phyloP scores from a whole-genome alignment of 495 filamentous ascomycete genomes.

The Hypoxylon lenormandii region DNA sequence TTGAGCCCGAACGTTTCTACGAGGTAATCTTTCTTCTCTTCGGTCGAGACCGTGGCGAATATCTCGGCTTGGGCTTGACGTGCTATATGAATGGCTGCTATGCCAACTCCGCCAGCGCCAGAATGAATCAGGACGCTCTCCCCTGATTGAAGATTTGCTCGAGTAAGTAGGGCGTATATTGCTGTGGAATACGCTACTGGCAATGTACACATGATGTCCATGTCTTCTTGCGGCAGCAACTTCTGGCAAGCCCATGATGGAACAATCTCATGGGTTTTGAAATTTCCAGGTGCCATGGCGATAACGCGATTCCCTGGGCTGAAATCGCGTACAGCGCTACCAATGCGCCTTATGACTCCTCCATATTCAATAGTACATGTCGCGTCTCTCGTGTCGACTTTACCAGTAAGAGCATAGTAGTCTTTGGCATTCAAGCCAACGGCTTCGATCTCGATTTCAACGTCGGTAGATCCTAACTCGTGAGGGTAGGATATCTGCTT shows the following conservation, averaged over 20 bases:
- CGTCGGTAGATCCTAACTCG: constrained; percentile 42
- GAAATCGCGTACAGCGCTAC: constrained; percentile 55
- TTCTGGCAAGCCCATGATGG: constrained; percentile 39
- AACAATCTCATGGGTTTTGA: constrained; percentile 49
- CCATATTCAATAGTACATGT: constrained; percentile 60
- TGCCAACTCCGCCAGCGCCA: too few species aligned
- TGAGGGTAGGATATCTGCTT: neutral
- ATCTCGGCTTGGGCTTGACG: too few species aligned
- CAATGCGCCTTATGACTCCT: constrained; percentile 61
- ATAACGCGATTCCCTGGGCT: constrained; percentile 55
- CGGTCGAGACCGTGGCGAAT: too few species aligned
- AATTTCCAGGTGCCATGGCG: constrained; percentile 47
- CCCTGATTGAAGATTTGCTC: too few species aligned
- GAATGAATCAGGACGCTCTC: too few species aligned
- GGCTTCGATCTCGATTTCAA: constrained; percentile 62
- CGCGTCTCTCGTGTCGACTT: constrained; percentile 11
- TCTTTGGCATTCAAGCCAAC: constrained; percentile 47
- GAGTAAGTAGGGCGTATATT: too few species aligned
- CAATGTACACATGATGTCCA: too few species aligned
- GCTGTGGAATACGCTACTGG: too few species aligned
- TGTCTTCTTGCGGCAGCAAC: too few species aligned
- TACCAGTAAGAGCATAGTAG: constrained; percentile 9
- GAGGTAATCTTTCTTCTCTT: too few species aligned
- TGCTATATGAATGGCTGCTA: too few species aligned
- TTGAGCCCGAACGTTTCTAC: too few species aligned